phyloP scores from a whole-genome alignment of 2,329 filamentous ascomycete genomes.

The Fonsecaea nubica region DNA sequence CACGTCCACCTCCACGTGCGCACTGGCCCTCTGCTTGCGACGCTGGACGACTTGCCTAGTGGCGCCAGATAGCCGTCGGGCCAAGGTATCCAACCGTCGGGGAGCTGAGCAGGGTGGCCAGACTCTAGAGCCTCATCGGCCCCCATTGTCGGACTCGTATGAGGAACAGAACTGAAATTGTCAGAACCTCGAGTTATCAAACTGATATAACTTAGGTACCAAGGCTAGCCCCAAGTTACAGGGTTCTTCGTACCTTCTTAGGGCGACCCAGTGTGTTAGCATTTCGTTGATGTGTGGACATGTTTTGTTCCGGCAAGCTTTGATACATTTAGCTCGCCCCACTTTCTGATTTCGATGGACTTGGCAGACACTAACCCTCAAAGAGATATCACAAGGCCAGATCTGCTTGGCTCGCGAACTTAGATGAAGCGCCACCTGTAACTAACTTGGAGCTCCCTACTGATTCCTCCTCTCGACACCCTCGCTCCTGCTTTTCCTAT shows the following conservation, averaged over 20 bases:
- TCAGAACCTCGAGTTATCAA: background rate
- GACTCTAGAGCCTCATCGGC: background rate
- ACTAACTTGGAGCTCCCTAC: too few species aligned
- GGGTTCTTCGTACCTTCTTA: too few species aligned
- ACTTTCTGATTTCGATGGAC: background rate
- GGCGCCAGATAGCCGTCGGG: background rate
- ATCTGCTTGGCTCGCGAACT: background rate
- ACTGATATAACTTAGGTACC: background rate
- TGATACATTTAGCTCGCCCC: background rate
- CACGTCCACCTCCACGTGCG: background rate
- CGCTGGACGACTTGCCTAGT: background rate
- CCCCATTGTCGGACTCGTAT: background rate
- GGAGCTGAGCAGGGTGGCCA: background rate
- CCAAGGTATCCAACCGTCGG: too few species aligned
- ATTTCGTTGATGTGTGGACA: too few species aligned
- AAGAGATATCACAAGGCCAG: background rate
- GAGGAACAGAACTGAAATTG: too few species aligned
- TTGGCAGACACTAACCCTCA: background rate
- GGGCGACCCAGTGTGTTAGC: too few species aligned
- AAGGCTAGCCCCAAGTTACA: too few species aligned
- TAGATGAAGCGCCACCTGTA: background rate
- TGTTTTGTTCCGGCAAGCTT: too few species aligned
- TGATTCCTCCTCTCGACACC: too few species aligned
- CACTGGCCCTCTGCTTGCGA: background rate
- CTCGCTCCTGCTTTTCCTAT: too few species aligned